Conservation (phyloP, 2,329 filamentous ascomycete genomes). For the Ophiostoma ulmi region DNA sequence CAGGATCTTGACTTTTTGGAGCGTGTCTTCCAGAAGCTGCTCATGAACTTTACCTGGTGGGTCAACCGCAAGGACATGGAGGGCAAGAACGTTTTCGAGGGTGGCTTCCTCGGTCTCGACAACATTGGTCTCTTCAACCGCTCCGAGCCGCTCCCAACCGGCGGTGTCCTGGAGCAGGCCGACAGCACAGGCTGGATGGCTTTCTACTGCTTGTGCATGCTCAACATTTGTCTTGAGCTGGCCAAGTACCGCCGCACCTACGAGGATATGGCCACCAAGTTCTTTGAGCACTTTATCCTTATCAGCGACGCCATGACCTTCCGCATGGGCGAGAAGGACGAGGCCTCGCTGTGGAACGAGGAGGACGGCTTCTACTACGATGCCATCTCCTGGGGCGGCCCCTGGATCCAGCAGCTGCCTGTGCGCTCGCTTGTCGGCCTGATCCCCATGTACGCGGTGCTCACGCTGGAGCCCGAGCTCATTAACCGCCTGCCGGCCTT, state of each 20-base stretch:
- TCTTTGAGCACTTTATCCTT: conserved; percentile 97
- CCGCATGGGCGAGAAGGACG: conserved; percentile 61
- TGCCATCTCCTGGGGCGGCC: conserved; percentile 92
- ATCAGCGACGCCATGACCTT: conserved; percentile 97
- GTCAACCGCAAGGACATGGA: conserved; percentile 93
- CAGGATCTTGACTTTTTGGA: conserved; percentile 95
- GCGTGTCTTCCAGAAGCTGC: conserved; percentile 89
- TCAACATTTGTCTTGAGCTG: conserved; percentile 92
- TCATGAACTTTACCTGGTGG: conserved; percentile 99
- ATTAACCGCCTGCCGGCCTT: conserved; percentile 88
- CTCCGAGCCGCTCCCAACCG: conserved; percentile 88
- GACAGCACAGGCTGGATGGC: conserved; percentile 99
- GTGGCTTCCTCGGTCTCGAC: conserved; percentile 89
- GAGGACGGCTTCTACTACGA: conserved; percentile 98
- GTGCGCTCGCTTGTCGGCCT: conserved; percentile 88
- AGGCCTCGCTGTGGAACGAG: conserved; percentile 91
- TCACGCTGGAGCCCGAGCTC: conserved; percentile 88
- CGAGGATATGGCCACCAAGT: conserved; percentile 95
- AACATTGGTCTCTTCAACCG: conserved; percentile 98
- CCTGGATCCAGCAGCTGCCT: conserved; percentile 87
- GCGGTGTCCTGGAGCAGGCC: conserved; percentile 88
- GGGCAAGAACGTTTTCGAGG: conserved; percentile 96
- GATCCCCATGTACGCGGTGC: conserved; percentile 86
- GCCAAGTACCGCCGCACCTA: conserved; percentile 93
- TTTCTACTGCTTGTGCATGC: conserved; percentile 93